Evolutionary conservation across 2,329 filamentous ascomycete genomes (phyloP).

Genomic region (Peltaster fructicola): DNA sequence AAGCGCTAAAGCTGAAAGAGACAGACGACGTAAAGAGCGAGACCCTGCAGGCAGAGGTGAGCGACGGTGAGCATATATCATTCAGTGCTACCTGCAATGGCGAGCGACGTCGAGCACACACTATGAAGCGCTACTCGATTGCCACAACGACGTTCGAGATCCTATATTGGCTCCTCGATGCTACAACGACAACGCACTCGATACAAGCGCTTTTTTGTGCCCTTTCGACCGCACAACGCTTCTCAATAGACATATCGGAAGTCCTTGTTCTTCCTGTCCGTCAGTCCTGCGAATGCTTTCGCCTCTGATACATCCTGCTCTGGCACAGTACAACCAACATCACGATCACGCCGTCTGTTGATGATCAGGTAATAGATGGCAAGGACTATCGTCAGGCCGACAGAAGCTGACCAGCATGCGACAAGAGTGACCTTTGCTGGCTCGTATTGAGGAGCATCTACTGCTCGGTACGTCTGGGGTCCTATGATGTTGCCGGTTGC

Average conservation of each 20-base stretch:
- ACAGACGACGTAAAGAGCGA: conserved; percentile 24
- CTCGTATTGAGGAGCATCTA: conserved; percentile 21
- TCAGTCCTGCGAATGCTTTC: conserved; percentile 12
- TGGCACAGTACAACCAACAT: conserved; percentile 6
- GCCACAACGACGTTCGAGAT: too few relatives aligned
- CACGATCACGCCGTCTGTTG: conserved; percentile 17
- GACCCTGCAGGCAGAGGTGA: conserved; percentile 29
- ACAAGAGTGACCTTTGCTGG: conserved; percentile 28
- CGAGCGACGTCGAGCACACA: too few relatives aligned
- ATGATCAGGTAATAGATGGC: conserved; percentile 35
- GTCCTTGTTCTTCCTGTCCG: conserved; percentile 15
- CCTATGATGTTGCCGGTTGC: conserved; percentile 25
- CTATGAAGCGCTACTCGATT: too few relatives aligned
- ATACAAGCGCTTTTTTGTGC: too few relatives aligned
- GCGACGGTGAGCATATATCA: conserved; percentile 16
- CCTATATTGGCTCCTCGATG: too few relatives aligned
- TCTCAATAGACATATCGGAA: conserved; percentile 9
- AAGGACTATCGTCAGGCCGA: conserved; percentile 25
- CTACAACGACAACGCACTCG: too few relatives aligned
- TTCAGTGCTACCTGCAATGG: too few relatives aligned
- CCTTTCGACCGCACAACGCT: too few relatives aligned
- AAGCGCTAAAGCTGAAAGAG: conserved; percentile 27
- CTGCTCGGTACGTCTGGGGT: conserved; percentile 22
- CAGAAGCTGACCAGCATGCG: conserved; percentile 17
- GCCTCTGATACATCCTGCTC: conserved; percentile 1